Evolutionary conservation across 805 yeast genomes (phyloP).

Genomic region (Schwanniomyces sp.): DNA sequence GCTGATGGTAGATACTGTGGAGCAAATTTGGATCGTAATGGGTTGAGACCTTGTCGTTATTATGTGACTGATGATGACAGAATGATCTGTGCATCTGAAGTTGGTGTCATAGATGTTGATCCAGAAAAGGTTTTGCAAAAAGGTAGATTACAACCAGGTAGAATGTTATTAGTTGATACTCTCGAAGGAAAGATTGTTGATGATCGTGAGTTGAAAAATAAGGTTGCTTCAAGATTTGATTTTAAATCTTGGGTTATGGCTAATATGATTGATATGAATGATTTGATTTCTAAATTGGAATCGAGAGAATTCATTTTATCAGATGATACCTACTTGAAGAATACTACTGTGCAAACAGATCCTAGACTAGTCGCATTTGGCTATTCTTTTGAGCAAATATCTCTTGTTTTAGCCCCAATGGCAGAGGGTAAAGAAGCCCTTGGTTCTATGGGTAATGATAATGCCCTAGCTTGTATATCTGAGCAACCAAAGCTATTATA

Average conservation of each 20-base stretch:
- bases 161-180: constrained; percentile 94
- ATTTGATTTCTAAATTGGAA: constrained; percentile 61
- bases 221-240: constrained; percentile 80
- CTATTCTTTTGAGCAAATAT: constrained; percentile 90
- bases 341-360: constrained; percentile 66
- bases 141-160: constrained; percentile 95
- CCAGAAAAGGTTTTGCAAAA: constrained; percentile 80
- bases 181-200: constrained; percentile 90
- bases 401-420: constrained; percentile 87
- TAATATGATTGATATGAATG: constrained; percentile 81
- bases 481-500: constrained; percentile 88
- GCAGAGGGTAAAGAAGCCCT: constrained; percentile 93
- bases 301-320: constrained; percentile 29
- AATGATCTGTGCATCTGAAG: constrained; percentile 97
- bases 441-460: constrained; percentile 98
- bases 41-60: constrained; percentile 97
- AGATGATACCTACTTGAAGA: constrained; percentile 23
- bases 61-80: constrained; percentile 93
- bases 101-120: constrained; percentile 91
- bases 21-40: constrained; percentile 96
- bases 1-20: constrained; percentile 98
- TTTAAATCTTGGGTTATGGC: constrained; percentile 93
- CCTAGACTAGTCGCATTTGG: constrained; percentile 85
- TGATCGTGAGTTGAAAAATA: constrained; percentile 80
- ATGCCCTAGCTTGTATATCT: constrained; percentile 91